These are phyloP conservation scores for Sarcodon aspratus DNA, from an alignment of 768 basidiomycete species.

Conservation along the genomic window DNA sequence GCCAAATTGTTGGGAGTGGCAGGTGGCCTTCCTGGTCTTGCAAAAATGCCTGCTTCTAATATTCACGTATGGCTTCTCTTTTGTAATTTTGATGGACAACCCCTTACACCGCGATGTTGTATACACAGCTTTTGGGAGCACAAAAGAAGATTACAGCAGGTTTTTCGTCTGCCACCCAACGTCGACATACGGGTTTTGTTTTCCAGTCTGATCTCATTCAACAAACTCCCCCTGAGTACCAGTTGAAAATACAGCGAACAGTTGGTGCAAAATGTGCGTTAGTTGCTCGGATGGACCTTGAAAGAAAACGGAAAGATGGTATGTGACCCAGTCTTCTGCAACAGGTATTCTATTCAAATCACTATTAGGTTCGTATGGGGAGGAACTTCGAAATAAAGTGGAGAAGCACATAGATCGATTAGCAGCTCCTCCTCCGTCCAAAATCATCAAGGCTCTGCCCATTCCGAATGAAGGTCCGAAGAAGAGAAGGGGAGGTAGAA, in stretches of 20 bases:
- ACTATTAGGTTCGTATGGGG: constrained; percentile 62
- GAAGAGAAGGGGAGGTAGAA: constrained; percentile 91
- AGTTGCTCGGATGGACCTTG: constrained; percentile 91
- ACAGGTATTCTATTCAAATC: not conserved
- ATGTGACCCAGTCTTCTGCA: constrained; percentile 6
- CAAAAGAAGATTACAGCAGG: constrained; percentile 89
- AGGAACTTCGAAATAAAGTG: constrained; percentile 73
- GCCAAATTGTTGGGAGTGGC: constrained; percentile 97
- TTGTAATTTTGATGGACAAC: not conserved
- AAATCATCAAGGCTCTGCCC: constrained; percentile 87
- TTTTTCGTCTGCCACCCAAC: constrained; percentile 79
- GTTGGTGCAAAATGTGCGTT: constrained; percentile 87
- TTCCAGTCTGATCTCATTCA: constrained; percentile 89
- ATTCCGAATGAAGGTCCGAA: constrained; percentile 93
- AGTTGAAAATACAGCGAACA: constrained; percentile 86
- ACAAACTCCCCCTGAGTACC: constrained; percentile 79
- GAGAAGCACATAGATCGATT: constrained; percentile 87
- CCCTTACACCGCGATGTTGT: not conserved
- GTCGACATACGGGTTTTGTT: constrained; percentile 92
- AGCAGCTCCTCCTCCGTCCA: constrained; percentile 88
- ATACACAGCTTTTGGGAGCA: constrained; percentile 75
- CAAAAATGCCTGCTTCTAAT: constrained; percentile 93
- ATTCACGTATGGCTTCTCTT: constrained; percentile 60
- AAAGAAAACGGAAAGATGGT: constrained; percentile 76
- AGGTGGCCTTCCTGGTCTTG: constrained; percentile 81